Percentiles rank a stretch among this genome's conserved stretches.
These are phyloP conservation scores for Pseudocercospora cruenta DNA, from an alignment of 2,329 filamentous ascomycete genomes.

Conservation along the genomic window DNA sequence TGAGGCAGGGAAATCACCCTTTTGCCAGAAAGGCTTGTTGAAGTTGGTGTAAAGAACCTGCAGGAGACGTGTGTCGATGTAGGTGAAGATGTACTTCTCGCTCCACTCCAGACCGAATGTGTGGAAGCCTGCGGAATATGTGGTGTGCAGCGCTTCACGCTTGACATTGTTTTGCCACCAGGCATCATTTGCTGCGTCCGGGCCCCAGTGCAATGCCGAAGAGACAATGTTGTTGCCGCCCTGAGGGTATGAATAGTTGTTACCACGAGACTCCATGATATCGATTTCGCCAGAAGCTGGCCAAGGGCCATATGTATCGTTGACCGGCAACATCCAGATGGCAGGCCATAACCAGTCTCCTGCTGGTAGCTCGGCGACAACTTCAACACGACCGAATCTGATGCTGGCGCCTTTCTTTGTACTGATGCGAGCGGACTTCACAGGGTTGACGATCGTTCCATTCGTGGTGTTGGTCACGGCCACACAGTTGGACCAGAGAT, in stretches of 20 bases:
- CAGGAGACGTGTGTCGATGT: constrained; percentile 76
- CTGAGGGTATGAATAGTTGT: constrained; percentile 74
- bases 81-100: constrained; percentile 85
- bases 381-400: constrained; percentile 80
- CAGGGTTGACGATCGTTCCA: constrained; percentile 74
- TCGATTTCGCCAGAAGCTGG: constrained; percentile 82
- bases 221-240: constrained; percentile 82
- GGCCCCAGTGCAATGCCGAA: constrained; percentile 82
- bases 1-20: constrained; percentile 41
- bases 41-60: constrained; percentile 75
- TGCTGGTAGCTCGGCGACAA: constrained; percentile 72
- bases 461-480: constrained; percentile 76
- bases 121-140: constrained; percentile 70
- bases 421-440: constrained; percentile 76
- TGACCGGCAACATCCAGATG: constrained; percentile 85
- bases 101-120: constrained; percentile 85
- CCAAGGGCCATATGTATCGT: constrained; percentile 75
- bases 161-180: constrained; percentile 87
- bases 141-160: constrained; percentile 72
- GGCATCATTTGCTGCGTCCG: constrained; percentile 69
- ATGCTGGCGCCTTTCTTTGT: constrained; percentile 71
- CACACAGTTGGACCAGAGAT: constrained; percentile 63
- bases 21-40: constrained; percentile 45
- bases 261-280: constrained; percentile 78
- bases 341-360: constrained; percentile 91